phyloP scores from a whole-genome alignment of 306 rosid genomes.

The Abrus pulchellus region DNA sequence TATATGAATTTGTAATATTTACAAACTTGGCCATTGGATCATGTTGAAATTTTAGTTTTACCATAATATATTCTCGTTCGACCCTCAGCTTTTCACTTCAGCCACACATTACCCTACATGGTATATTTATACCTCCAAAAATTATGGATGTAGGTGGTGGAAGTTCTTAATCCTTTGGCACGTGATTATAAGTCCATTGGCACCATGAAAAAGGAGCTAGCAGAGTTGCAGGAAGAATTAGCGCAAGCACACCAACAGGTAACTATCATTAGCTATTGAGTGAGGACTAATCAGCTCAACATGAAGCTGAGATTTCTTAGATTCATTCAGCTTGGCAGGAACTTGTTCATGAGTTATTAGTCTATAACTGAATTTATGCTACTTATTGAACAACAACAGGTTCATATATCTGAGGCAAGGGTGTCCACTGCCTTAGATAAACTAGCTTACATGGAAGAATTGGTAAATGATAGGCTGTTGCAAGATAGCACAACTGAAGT shows the following conservation, averaged over 20 bases:
- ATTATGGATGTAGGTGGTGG: constrained; percentile 56
- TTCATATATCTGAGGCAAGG: constrained; percentile 95
- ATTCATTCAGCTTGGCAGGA: constrained; percentile 4
- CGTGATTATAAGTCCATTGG: constrained; percentile 91
- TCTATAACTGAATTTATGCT: constrained; percentile 23
- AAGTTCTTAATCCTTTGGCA: constrained; percentile 89
- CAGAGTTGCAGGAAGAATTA: constrained; percentile 87
- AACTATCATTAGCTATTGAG: constrained; percentile 6
- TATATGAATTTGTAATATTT: neutral
- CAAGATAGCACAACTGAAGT: constrained; percentile 63
- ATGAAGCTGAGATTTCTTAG: constrained; percentile 19
- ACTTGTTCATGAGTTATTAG: constrained; percentile 1
- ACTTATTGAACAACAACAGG: constrained; percentile 67
- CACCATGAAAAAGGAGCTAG: constrained; percentile 93
- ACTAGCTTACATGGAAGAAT: constrained; percentile 96
- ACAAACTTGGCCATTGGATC: constrained; percentile 11
- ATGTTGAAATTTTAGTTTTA: neutral
- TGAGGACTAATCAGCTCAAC: constrained; percentile 13
- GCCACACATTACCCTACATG: neutral
- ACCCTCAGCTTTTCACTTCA: neutral
- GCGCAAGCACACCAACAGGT: constrained; percentile 92
- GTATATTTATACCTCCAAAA: constrained; percentile 12
- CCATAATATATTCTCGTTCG: neutral
- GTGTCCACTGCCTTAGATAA: constrained; percentile 92
- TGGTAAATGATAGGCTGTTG: constrained; percentile 87